These are phyloP conservation scores for Immersiella caudata DNA, from an alignment of 495 filamentous ascomycete genomes.

Conservation along the genomic window DNA sequence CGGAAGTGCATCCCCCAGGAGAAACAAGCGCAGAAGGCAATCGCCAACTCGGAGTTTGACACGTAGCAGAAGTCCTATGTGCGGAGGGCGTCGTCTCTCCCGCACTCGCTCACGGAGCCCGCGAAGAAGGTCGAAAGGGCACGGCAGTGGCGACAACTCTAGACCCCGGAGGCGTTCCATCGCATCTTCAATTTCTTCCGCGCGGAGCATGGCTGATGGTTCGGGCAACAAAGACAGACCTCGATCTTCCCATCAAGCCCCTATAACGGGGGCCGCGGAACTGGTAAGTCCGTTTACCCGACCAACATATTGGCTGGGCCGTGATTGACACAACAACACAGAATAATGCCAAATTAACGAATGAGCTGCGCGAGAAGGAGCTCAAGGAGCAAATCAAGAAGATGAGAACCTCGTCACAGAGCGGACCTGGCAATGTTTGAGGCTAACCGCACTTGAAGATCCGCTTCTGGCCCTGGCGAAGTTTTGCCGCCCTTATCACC, in stretches of 20 bases:
- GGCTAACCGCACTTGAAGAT: constrained; percentile 50
- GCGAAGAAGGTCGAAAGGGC: constrained; percentile 14
- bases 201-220: constrained; percentile 64
- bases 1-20: constrained; percentile 42
- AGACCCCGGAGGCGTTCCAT: constrained; percentile 39
- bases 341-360: constrained; percentile 43
- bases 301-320: not conserved
- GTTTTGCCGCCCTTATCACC: not conserved
- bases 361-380: constrained; percentile 65
- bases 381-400: constrained; percentile 70
- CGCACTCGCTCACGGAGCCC: constrained; percentile 46
- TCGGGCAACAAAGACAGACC: constrained; percentile 59
- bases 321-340: not conserved
- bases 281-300: constrained; percentile 45
- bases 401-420: constrained; percentile 57
- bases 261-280: constrained; percentile 33
- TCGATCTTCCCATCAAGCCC: constrained; percentile 36
- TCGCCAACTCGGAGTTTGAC: constrained; percentile 43
- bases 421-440: constrained; percentile 44
- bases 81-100: constrained; percentile 55
- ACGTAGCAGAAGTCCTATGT: constrained; percentile 29
- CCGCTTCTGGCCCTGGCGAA: not conserved
- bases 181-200: constrained; percentile 55
- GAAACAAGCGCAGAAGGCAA: constrained; percentile 41
- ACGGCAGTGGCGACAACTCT: constrained; percentile 27